Evolutionary conservation across 148 eudicot genomes (phyloP), one percentile per base, ranked within the genome.

Genomic region (Rhododendron kiyosumense): DNA sequence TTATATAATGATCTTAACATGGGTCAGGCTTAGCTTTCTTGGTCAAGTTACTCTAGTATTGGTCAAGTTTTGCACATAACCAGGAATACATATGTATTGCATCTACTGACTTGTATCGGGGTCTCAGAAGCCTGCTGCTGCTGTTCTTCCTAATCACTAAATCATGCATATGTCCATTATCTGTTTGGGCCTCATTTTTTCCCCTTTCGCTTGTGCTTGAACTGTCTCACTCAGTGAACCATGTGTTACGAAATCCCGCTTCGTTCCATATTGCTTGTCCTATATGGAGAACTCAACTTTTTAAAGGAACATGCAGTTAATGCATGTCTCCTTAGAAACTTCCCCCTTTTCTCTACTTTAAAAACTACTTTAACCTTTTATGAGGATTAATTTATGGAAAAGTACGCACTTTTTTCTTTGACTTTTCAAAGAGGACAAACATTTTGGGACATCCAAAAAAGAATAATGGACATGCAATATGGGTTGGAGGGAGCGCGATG

Each of bases 81-180:
- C 82, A 79, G 82, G 18, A 79, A 26, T n/a, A 48, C 26, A 1
- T 4, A 3, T 26, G 8, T 79, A 22, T 80, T 80, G 28, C 83
- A 30, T 80, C 63, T 14, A 28, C 59, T 79, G 54, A 79, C 81
- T 79, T 79, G 30, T 24, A n/a, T 78, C 22, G 24, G 61, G 82
- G 36, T 78, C 61, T 79, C 30, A 51, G 36, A 83, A 83, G 84
- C 84, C 54, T 65, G 34, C 84, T 63, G 84, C 52, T 6, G 28
- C 32, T 63, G 76, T 65, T 63, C 52, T 38, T 82, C 75, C 34
- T 38, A 5, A 61, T 67, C 69, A 83, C 12, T 41, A 83, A 83
- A 41, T 63, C 84, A 63, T 63, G 18, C 63, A 5, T 3, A 0
- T 2, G 51, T 13, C 32, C 51, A 41, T 43, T 41, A 32, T 76